Base-by-base conservation (phyloP, 345 rosid species). In the Erodium maritimum region DNA sequence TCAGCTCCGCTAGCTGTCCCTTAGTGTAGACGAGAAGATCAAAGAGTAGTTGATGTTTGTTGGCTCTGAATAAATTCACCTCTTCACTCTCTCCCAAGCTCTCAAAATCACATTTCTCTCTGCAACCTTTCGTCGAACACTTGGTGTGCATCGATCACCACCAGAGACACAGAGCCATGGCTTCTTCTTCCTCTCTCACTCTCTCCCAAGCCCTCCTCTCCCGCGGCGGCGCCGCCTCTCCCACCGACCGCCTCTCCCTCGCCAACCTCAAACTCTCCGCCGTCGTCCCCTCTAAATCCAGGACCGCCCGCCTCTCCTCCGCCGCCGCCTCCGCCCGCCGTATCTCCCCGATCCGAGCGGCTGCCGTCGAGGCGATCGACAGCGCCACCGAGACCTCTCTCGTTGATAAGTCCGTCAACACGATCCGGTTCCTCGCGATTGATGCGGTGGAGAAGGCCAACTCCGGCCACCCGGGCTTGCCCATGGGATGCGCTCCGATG, bases 381-480 rank as follows among this genome's bases (percentile, higher is more conserved):
- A 55, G 72, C n/a, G 58, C 81, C 4, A 61, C 96, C 0, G 95
- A 82, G 54, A 75, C 88, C 21, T 55, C 93, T 11, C 62, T 91
- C 64, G 78, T 91, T 50, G 98, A 84, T 61, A 82, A 84, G 63
- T 91, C 95, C 24, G 52, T 88, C 22, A 88, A 91, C 59, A 80
- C 96, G 53, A 91, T 91, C 45, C 67, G 98, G 74, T 88, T 91
- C 70, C 75, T 91, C 23, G 86, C 95, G 21, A 63, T 91, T 45
- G 98, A 91, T 64, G 93, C 98, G 5, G 98, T 91, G 11, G 96
- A 91, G 80, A 91, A 88, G 77, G 98, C 96, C 0, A 91, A 91
- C 66, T 91, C 96, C 4, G 98, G 96, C 2, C 96, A 91, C 65
- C 98, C 98, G 0, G 98, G 97, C 21, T 75, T 91, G 59, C 98